phyloP scores from a whole-genome alignment of 805 yeast species.

The Saccharomyces eubayanus region DNA sequence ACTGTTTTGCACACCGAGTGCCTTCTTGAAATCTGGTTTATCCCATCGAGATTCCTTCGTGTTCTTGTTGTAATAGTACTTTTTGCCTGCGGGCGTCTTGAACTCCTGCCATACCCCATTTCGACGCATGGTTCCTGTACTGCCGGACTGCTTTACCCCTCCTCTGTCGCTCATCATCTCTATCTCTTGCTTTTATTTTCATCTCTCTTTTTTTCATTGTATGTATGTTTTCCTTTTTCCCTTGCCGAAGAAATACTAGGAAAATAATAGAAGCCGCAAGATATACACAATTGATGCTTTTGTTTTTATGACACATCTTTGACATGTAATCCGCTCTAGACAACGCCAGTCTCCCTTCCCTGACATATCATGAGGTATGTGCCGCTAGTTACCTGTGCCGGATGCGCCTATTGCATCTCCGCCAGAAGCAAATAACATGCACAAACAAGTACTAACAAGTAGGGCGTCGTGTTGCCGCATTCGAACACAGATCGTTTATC shows the following conservation, averaged over 20 bases:
- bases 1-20: background rate
- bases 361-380: background rate
- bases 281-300: background rate
- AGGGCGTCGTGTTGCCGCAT: background rate
- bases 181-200: background rate
- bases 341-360: background rate
- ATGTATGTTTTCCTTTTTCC: background rate
- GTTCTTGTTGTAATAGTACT: conserved; percentile 33
- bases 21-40: conserved; percentile 20
- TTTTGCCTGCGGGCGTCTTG: conserved; percentile 32
- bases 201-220: background rate
- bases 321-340: background rate
- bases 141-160: background rate
- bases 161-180: background rate
- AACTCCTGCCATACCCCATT: conserved; percentile 32
- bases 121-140: background rate
- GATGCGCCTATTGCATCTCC: background rate
- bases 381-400: background rate
- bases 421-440: background rate
- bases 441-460: background rate
- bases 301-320: background rate
- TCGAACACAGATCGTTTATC: conserved; percentile 29
- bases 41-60: conserved; percentile 35
- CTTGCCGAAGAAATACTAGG: background rate
- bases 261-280: background rate